Conservation (phyloP, 129 eudicot genomes). For the Arctium lappa region DNA sequence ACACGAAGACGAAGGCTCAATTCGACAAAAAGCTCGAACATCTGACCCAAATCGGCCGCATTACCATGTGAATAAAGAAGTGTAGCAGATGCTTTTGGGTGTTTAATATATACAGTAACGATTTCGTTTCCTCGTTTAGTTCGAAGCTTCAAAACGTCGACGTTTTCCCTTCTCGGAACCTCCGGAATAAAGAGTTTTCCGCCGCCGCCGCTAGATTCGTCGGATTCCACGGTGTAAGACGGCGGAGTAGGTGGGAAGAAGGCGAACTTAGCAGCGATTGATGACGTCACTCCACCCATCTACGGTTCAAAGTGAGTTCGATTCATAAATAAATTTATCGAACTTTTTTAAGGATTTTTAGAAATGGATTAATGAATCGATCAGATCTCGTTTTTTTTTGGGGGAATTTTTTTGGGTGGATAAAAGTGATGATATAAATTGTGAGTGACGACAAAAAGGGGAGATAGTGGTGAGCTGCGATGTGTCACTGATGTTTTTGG, state of each 20-base stretch:
- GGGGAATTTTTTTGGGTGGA: not conserved
- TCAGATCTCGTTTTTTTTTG: conserved; percentile 12
- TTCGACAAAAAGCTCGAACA: conserved; percentile 77
- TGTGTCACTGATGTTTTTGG: conserved; percentile 25
- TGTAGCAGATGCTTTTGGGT: conserved; percentile 74
- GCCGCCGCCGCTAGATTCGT: conserved; percentile 36
- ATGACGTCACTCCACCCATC: conserved; percentile 97
- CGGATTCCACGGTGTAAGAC: conserved; percentile 77
- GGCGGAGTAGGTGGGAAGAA: conserved; percentile 95
- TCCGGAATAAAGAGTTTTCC: conserved; percentile 63
- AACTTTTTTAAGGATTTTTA: not conserved
- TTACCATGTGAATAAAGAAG: conserved; percentile 93
- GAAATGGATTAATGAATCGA: not conserved
- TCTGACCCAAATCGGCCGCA: conserved; percentile 98
- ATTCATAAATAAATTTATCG: conserved; percentile 43
- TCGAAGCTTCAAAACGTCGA: conserved; percentile 69
- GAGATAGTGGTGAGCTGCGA: conserved; percentile 18
- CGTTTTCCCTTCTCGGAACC: conserved; percentile 71
- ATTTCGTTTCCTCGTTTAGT: conserved; percentile 80
- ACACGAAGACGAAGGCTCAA: conserved; percentile 71
- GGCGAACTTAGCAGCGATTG: conserved; percentile 96
- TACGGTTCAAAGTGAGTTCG: not conserved
- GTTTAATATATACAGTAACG: conserved; percentile 72
- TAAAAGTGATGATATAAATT: conserved; percentile 1
- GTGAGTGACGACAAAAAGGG: conserved; percentile 12